These are phyloP conservation scores for Pythium myriotylum DNA, from an alignment of 352 stramenopile genomes.

Conservation along the genomic window DNA sequence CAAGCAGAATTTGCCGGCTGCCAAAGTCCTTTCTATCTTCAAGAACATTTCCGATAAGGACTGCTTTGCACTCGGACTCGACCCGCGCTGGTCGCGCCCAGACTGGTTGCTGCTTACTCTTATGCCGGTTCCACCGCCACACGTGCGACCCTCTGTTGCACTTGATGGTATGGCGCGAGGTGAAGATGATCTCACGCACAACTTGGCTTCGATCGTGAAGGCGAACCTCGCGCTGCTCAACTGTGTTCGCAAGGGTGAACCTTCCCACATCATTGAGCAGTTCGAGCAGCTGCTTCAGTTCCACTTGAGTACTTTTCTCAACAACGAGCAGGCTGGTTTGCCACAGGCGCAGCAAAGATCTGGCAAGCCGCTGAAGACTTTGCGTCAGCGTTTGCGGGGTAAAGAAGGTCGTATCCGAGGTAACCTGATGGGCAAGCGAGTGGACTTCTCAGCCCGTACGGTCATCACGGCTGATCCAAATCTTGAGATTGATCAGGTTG, in stretches of 20 bases:
- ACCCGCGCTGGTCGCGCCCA: constrained; percentile 94
- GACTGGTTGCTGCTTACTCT: constrained; percentile 99
- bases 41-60: constrained; percentile 98
- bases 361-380: constrained; percentile 98
- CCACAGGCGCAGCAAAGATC: constrained; percentile 96
- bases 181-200: constrained; percentile 99
- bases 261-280: constrained; percentile 96
- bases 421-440: constrained; percentile 99
- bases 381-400: constrained; percentile 94
- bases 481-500: constrained; percentile 98
- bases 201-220: constrained; percentile 98
- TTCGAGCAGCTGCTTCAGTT: constrained; percentile 89
- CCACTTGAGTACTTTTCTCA: constrained; percentile 93
- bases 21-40: constrained; percentile 95
- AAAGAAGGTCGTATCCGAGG: constrained; percentile 99
- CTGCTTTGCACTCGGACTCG: constrained; percentile 93
- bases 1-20: constrained; percentile 96
- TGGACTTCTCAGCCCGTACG: constrained; percentile 99
- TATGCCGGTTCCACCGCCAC: constrained; percentile 97
- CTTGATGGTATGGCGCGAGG: constrained; percentile 93
- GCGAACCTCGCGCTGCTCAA: constrained; percentile 96
- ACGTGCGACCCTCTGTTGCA: constrained; percentile 97
- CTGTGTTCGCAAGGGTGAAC: constrained; percentile 95
- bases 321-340: constrained; percentile 97
- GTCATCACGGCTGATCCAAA: constrained; percentile 99